These are phyloP conservation scores for Solanum hybrid DNA, from an alignment of 305 asterid genomes.

Conservation along the genomic window DNA sequence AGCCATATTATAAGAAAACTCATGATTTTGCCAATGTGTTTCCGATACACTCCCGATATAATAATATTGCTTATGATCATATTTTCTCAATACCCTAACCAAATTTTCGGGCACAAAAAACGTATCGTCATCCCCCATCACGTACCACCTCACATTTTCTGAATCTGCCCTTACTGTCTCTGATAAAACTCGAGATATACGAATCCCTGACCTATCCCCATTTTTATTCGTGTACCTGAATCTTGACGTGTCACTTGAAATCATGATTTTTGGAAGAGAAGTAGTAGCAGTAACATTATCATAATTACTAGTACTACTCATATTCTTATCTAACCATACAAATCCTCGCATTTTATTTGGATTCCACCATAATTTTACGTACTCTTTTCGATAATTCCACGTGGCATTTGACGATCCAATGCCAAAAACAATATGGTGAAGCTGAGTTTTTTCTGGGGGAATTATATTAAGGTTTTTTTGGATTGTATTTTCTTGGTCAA, in stretches of 20 bases:
- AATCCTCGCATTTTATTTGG: slow-evolving; percentile 20
- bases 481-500: not conserved
- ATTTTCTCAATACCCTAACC: slow-evolving; percentile 16
- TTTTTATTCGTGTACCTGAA: slow-evolving; percentile 9
- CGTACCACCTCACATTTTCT: slow-evolving; percentile 24
- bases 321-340: slow-evolving; percentile 20
- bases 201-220: slow-evolving; percentile 17
- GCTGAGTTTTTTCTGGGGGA: slow-evolving; percentile 8
- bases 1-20: slow-evolving; percentile 26
- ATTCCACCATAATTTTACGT: slow-evolving; percentile 25
- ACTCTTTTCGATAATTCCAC: slow-evolving; percentile 20
- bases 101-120: slow-evolving; percentile 25
- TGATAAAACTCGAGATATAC: slow-evolving; percentile 14
- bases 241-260: slow-evolving; percentile 15
- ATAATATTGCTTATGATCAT: slow-evolving; percentile 25
- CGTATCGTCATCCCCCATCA: slow-evolving; percentile 32
- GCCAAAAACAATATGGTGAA: slow-evolving; percentile 28
- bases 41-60: slow-evolving; percentile 26
- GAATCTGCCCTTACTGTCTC: slow-evolving; percentile 20
- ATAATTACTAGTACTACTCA: not conserved
- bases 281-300: not conserved
- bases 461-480: not conserved
- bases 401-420: slow-evolving; percentile 21
- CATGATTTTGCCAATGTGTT: slow-evolving; percentile 21
- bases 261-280: slow-evolving; percentile 12